Evolutionary conservation across 2,329 filamentous ascomycete species (phyloP).

Genomic region (Calonectria pauciramosa): DNA sequence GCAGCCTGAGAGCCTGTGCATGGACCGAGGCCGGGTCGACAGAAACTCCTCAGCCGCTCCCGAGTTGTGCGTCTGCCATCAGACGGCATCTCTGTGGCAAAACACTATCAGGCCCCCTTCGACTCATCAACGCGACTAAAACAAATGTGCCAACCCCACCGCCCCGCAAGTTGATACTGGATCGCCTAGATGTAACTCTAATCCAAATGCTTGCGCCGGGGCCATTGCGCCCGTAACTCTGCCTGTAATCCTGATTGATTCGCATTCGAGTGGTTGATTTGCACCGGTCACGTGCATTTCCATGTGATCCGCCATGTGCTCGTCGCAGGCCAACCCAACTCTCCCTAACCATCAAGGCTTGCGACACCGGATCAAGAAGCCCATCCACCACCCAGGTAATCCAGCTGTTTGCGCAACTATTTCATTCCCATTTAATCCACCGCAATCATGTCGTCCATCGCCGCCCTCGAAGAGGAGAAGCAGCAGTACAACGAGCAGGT

Average conservation of each 20-base stretch:
- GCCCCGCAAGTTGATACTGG: slow-evolving; percentile 13
- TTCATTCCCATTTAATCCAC: neutral
- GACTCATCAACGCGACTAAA: slow-evolving; percentile 11
- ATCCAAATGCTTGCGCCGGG: slow-evolving; percentile 18
- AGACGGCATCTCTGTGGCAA: neutral
- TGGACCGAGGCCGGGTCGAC: neutral
- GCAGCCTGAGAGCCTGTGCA: slow-evolving; percentile 7
- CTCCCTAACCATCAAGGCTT: neutral
- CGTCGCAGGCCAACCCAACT: neutral
- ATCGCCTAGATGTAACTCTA: slow-evolving; percentile 27
- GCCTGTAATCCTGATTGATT: slow-evolving; percentile 7
- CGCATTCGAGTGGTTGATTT: neutral
- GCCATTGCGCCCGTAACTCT: slow-evolving; percentile 4
- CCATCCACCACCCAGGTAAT: neutral
- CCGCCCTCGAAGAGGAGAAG: slow-evolving; percentile 65
- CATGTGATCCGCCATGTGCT: neutral
- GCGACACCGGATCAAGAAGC: slow-evolving; percentile 7
- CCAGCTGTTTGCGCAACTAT: neutral
- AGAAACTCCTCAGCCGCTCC: neutral
- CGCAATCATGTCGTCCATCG: slow-evolving; percentile 48
- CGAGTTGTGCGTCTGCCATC: neutral
- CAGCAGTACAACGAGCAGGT: slow-evolving; percentile 71
- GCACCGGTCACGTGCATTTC: neutral
- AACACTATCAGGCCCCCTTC: neutral
- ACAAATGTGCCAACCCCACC: slow-evolving; percentile 4